phyloP scores from a whole-genome alignment of 176 grass and related monocot genomes.

The Triticum aestivum region DNA sequence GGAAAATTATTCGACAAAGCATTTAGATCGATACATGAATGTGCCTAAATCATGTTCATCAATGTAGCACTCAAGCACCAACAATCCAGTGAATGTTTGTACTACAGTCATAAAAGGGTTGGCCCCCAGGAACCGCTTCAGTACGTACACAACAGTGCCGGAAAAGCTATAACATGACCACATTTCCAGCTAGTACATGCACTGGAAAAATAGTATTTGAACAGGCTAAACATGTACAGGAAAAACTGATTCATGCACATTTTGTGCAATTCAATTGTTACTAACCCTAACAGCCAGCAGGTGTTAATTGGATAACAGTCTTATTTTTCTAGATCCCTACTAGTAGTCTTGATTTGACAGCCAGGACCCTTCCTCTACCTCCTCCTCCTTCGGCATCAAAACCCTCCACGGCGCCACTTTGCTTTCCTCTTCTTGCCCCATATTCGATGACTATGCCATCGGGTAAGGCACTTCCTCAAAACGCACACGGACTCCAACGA shows the following conservation, averaged over 20 bases:
- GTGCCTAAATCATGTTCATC: constrained; percentile 55
- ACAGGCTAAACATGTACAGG: too few relatives aligned
- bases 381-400: not conserved
- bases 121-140: constrained; percentile 17
- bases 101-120: constrained; percentile 30
- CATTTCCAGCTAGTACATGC: not conserved
- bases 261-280: not conserved
- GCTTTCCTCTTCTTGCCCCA: too few relatives aligned
- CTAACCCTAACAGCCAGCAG: not conserved
- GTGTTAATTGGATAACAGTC: not conserved
- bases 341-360: not conserved
- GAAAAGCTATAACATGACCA: not conserved
- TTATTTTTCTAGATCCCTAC: not conserved
- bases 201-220: not conserved
- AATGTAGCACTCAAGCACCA: constrained; percentile 41
- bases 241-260: not conserved
- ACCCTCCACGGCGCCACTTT: too few relatives aligned
- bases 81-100: constrained; percentile 50
- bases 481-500: too few relatives aligned
- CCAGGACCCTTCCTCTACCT: not conserved
- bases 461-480: too few relatives aligned
- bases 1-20: constrained; percentile 31
- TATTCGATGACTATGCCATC: too few relatives aligned
- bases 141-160: constrained; percentile 23
- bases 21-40: constrained; percentile 50